Percentiles rank a stretch among this genome's conserved stretches.
Conservation (phyloP, 257 asterid genomes). For the Plectranthus barbatus region DNA sequence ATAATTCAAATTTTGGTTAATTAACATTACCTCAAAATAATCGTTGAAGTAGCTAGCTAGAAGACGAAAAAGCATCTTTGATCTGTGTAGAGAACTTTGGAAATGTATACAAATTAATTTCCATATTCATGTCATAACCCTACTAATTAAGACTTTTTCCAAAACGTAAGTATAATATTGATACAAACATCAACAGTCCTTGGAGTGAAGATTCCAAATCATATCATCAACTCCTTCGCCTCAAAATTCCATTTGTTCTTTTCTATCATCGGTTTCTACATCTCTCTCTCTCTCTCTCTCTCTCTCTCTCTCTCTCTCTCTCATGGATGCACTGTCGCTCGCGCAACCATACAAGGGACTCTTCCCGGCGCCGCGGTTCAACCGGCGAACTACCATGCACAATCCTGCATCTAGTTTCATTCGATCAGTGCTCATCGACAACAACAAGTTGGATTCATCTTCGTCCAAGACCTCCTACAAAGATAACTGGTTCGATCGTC, state of each 20-base stretch:
- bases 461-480: conserved; percentile 28
- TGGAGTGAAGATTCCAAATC: not conserved
- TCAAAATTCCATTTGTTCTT: conserved; percentile 11
- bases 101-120: no score
- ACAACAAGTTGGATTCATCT: not conserved
- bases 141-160: no score
- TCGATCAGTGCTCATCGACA: conserved; percentile 24
- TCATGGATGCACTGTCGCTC: conserved; percentile 32
- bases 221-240: not conserved
- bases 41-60: no score
- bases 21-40: no score
- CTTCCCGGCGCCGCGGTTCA: conserved; percentile 15
- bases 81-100: not conserved
- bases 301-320: not conserved
- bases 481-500: conserved; percentile 61
- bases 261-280: not conserved
- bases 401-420: conserved; percentile 1
- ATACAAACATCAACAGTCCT: not conserved
- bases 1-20: no score
- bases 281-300: not conserved
- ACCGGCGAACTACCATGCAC: conserved; percentile 23
- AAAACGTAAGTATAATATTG: no score
- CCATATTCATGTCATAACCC: no score
- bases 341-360: conserved; percentile 6
- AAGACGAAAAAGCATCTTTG: not conserved